These are phyloP conservation scores for Monosporascus sp. DNA, from an alignment of 2,329 filamentous ascomycete genomes.

Conservation along the genomic window DNA sequence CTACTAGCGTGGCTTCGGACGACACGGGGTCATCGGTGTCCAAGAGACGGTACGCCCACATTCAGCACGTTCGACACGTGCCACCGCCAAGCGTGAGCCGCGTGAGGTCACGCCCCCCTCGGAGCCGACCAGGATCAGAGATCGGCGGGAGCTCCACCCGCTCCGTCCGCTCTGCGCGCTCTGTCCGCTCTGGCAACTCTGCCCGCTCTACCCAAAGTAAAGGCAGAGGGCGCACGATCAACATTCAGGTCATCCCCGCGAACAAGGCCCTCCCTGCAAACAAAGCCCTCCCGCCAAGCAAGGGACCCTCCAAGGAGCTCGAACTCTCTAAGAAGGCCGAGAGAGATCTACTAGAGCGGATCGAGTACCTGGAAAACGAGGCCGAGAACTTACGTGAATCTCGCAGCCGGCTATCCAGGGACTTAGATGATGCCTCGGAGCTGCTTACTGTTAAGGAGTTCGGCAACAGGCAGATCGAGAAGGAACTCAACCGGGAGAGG, in stretches of 20 bases:
- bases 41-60: slow-evolving; percentile 16
- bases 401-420: slow-evolving; percentile 24
- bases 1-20: slow-evolving; percentile 32
- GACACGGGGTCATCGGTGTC: slow-evolving; percentile 13
- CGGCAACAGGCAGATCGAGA: slow-evolving; percentile 26
- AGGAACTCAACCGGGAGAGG: slow-evolving; percentile 23
- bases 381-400: slow-evolving; percentile 24
- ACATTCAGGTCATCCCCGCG: slow-evolving; percentile 24
- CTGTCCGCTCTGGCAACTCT: too few species aligned
- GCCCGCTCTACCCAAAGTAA: too few species aligned
- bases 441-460: slow-evolving; percentile 20
- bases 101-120: slow-evolving; percentile 18
- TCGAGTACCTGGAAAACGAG: slow-evolving; percentile 32
- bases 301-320: slow-evolving; percentile 16
- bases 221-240: slow-evolving; percentile 21
- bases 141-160: slow-evolving; percentile 19
- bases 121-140: slow-evolving; percentile 17
- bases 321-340: slow-evolving; percentile 22
- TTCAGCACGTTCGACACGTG: slow-evolving; percentile 25
- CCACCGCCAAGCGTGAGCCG: slow-evolving; percentile 15
- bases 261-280: slow-evolving; percentile 2
- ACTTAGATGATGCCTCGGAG: slow-evolving; percentile 25
- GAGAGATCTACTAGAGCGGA: slow-evolving; percentile 27
- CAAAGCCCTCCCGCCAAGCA: slow-evolving; percentile 1
- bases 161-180: neutral